A percentile compares a stretch with the other conserved stretches of the same genome.
phyloP scores from a whole-genome alignment of 2,329 filamentous ascomycete genomes.

The Arthrobotrys conoides region DNA sequence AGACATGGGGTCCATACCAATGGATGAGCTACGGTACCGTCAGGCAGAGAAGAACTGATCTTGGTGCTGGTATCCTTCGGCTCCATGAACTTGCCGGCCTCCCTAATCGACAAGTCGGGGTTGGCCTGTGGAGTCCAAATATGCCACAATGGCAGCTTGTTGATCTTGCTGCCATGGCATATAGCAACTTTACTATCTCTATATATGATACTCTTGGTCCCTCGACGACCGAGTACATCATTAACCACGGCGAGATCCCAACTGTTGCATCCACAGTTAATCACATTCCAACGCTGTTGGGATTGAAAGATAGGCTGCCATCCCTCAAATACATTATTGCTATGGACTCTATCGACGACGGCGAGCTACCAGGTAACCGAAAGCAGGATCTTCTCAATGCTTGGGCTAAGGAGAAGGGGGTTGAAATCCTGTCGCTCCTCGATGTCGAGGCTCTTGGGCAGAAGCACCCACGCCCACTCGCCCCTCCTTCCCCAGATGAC shows the following conservation, averaged over 20 bases:
- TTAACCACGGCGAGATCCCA: conserved; percentile 85
- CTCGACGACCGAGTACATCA: conserved; percentile 92
- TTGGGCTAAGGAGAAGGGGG: conserved; percentile 80
- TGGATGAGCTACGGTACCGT: conserved; percentile 88
- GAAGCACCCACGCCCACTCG: conserved; percentile 77
- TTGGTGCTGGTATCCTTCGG: conserved; percentile 87
- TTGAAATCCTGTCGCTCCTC: conserved; percentile 82
- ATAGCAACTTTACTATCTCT: conserved; percentile 89
- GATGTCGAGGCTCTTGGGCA: conserved; percentile 87
- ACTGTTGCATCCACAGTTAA: conserved; percentile 76
- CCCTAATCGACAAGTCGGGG: conserved; percentile 76
- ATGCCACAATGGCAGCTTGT: conserved; percentile 90
- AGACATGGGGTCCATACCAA: conserved; percentile 81
- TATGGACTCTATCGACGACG: conserved; percentile 84
- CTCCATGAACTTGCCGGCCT: conserved; percentile 82
- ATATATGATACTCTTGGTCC: conserved; percentile 96
- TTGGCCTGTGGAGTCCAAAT: conserved; percentile 90
- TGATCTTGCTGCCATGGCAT: conserved; percentile 88
- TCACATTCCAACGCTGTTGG: conserved; percentile 63
- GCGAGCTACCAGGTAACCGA: conserved; percentile 81
- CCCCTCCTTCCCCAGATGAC: conserved; percentile 80
- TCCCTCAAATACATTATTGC: conserved; percentile 88
- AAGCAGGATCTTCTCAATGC: conserved; percentile 84
- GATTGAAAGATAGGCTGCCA: conserved; percentile 69
- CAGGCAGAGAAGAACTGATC: conserved; percentile 82